Evolutionary conservation across 495 filamentous ascomycete species (phyloP), one percentile per base, ranked within the genome.

Genomic region (Hypoxylon lienhwacheense): DNA sequence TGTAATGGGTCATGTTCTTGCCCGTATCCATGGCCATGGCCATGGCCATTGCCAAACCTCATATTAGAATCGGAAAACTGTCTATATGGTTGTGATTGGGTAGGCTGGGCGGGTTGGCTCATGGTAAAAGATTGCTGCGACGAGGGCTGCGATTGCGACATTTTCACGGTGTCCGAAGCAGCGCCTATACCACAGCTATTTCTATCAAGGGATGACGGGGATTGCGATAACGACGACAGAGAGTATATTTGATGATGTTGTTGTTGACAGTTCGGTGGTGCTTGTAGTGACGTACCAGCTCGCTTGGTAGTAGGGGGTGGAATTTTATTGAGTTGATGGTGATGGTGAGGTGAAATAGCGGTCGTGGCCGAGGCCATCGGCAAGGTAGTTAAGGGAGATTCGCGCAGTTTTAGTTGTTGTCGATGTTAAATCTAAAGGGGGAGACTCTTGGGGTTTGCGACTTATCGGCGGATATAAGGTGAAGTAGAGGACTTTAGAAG

Each of bases 1-100:
- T 86, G 84, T 44, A 86, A 85, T 53, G 78, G 78, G 37, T 81
- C 74, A 47, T 84, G 84, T 28, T 79, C 74, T 16, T 76, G 74
- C 35, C 73, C 71, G n/a, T 53, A 42, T 2, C 59, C 59, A 63
- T 63, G 84, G 31, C 79, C 74, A 17, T 76, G 74, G 35, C 73
- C 71, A 15, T 53, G 47, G 5, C 59, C 59, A 63, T 63, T 57
- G 2, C 59, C 41, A 19, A 77, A 58, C 48, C 77, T 73, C 63
- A 76, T 74, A 40, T 66, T 61, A 10, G 69, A 69, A 53, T 75
- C 75, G 34, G 68, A 69, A 44, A 70, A 76, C 33, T 74, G 71
- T 29, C 47, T 49, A 33, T 47, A 61, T 2, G 42, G 40, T 47
- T 61, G n/a, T n/a, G n/a, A n/a, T n/a, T n/a, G n/a, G n/a, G n/a